Evolutionary conservation across 176 grass and related monocot species (phyloP).

Genomic region (Aegilops umbellulata): DNA sequence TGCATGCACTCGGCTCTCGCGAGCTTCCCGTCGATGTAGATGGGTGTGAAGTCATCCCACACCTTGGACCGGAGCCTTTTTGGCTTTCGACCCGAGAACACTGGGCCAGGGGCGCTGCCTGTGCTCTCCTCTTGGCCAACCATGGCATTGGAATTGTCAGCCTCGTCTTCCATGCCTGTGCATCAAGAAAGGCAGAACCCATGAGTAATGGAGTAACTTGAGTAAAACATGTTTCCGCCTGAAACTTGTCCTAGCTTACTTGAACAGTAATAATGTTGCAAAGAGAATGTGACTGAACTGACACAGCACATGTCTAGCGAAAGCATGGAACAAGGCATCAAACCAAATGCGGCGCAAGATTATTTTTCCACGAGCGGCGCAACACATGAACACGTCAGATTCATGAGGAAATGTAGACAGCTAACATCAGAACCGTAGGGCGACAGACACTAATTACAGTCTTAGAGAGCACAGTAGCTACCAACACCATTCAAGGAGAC

Average conservation of each 20-base stretch:
- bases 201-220: not conserved
- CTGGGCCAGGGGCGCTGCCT: not conserved
- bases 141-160: not conserved
- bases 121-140: constrained; percentile 20
- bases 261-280: not conserved
- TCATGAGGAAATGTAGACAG: not conserved
- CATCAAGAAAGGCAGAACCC: not conserved
- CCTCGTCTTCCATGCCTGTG: not conserved
- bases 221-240: not conserved
- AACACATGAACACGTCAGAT: not conserved
- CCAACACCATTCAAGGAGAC: not conserved
- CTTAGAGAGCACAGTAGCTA: too few relatives aligned
- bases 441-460: not conserved
- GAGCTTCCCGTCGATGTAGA: not conserved
- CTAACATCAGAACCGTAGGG: not conserved
- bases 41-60: constrained; percentile 40
- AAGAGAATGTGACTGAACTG: not conserved
- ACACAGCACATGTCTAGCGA: not conserved
- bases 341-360: not conserved
- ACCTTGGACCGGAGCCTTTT: constrained; percentile 29
- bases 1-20: constrained; percentile 27
- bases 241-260: not conserved
- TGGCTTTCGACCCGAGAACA: not conserved
- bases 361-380: not conserved
- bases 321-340: not conserved